phyloP scores from a whole-genome alignment of 345 rosid species.

The Brassica rapa region DNA sequence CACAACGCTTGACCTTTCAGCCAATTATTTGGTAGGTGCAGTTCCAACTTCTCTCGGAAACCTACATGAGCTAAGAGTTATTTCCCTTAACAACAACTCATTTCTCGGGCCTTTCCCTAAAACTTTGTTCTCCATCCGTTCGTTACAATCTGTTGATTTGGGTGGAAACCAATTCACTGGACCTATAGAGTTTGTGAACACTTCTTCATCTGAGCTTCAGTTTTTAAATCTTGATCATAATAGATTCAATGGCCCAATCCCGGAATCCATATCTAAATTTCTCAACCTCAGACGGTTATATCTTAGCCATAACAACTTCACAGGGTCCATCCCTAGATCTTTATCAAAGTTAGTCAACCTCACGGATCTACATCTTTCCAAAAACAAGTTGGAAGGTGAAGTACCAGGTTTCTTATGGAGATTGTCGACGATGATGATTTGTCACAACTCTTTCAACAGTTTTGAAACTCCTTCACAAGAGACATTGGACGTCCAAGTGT shows the following conservation, averaged over 20 bases:
- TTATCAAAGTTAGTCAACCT: not conserved
- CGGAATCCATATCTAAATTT: not conserved
- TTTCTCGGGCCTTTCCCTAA: not conserved
- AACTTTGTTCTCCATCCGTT: not conserved
- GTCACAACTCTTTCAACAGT: not conserved
- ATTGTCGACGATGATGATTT: not conserved
- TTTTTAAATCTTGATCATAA: not conserved
- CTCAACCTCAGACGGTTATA: not conserved
- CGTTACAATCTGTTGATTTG: constrained; percentile 2
- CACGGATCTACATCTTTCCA: not conserved
- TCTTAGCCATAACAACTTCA: constrained; percentile 2
- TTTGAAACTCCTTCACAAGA: not conserved
- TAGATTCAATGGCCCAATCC: not conserved
- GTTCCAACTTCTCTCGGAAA: not conserved
- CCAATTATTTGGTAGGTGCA: not conserved
- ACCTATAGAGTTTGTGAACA: not conserved
- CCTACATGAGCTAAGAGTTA: not conserved
- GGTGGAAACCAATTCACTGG: not conserved
- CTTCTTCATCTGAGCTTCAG: not conserved
- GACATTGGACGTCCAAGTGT: not conserved
- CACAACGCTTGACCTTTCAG: not conserved
- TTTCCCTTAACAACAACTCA: constrained; percentile 1
- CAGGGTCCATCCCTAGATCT: not conserved
- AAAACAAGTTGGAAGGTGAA: not conserved
- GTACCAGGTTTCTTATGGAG: not conserved